phyloP scores from a whole-genome alignment of 2,329 filamentous ascomycete genomes.

The Nigrospora oryzae region DNA sequence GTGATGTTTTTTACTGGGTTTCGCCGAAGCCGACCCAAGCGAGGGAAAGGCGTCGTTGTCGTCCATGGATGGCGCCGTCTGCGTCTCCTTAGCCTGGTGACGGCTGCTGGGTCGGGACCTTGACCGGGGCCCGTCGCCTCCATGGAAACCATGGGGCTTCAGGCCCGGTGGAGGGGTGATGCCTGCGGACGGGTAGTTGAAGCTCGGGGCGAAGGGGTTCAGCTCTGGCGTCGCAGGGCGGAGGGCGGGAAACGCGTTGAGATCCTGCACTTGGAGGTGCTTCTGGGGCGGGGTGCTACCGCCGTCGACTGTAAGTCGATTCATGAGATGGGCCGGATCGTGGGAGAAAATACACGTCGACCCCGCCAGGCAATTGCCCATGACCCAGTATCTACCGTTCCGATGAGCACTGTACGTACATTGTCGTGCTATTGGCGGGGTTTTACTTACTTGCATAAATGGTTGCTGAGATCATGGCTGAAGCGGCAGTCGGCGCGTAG shows the following conservation, averaged over 20 bases:
- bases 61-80: slow-evolving; percentile 70
- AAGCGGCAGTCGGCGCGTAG: slow-evolving; percentile 93
- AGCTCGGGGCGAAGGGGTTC: slow-evolving; percentile 40
- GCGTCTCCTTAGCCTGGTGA: slow-evolving; percentile 55
- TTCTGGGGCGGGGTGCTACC: slow-evolving; percentile 57
- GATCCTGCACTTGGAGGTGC: slow-evolving; percentile 73
- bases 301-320: slow-evolving; percentile 68
- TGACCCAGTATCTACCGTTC: slow-evolving; percentile 74
- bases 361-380: slow-evolving; percentile 89
- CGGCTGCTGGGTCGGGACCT: slow-evolving; percentile 81
- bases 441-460: slow-evolving; percentile 86
- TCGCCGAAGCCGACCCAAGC: slow-evolving; percentile 66
- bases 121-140: slow-evolving; percentile 56
- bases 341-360: slow-evolving; percentile 96
- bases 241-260: slow-evolving; percentile 76
- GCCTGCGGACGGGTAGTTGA: slow-evolving; percentile 43
- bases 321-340: slow-evolving; percentile 80
- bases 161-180: slow-evolving; percentile 64
- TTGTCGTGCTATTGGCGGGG: not conserved
- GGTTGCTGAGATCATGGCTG: slow-evolving; percentile 90
- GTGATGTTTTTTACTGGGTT: slow-evolving; percentile 83
- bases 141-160: slow-evolving; percentile 43
- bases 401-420: slow-evolving; percentile 54
- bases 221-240: slow-evolving; percentile 51
- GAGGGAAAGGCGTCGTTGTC: slow-evolving; percentile 94